Percentiles rank a stretch among this genome's conserved stretches.
These are phyloP conservation scores for Cafeteria roenbergensis DNA, from an alignment of 108 stramenopile genomes.

Conservation along the genomic window DNA sequence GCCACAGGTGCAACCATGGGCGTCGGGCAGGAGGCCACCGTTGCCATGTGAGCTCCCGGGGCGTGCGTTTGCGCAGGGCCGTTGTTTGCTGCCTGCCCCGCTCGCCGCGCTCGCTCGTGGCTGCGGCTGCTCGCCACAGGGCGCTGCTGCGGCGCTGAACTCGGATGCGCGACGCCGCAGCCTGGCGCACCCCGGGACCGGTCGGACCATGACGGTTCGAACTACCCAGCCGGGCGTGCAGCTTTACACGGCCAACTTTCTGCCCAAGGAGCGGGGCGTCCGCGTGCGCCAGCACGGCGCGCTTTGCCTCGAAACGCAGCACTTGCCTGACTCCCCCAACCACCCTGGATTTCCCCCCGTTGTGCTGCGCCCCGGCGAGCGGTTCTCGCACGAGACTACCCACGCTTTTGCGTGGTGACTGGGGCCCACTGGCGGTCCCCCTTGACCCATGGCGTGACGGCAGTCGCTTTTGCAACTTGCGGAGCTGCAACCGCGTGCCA, in stretches of 20 bases:
- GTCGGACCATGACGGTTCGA: conserved; percentile 38
- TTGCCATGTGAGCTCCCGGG: background rate
- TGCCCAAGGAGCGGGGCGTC: conserved; percentile 22
- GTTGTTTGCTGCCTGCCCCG: background rate
- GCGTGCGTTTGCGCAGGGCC: background rate
- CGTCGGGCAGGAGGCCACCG: no score
- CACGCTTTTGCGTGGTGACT: no score
- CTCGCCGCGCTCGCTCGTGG: background rate
- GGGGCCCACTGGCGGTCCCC: no score
- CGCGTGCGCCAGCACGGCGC: conserved; percentile 37
- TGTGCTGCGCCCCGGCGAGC: no score
- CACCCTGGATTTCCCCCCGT: no score
- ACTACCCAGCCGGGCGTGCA: conserved; percentile 69
- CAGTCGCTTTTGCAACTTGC: no score
- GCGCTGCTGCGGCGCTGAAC: conserved; percentile 1
- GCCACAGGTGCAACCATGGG: no score
- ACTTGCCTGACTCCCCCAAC: conserved; percentile 58
- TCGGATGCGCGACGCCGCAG: background rate
- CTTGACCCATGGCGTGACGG: no score
- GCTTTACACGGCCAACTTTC: conserved; percentile 65
- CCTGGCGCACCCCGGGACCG: no score
- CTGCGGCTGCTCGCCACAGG: background rate
- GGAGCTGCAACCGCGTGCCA: no score
- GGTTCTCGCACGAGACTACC: no score
- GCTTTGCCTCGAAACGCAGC: conserved; percentile 68